Evolutionary conservation across 2,329 filamentous ascomycete genomes (phyloP), one percentile per base, ranked within the genome.

Genomic region (Lachnum nothofagi): DNA sequence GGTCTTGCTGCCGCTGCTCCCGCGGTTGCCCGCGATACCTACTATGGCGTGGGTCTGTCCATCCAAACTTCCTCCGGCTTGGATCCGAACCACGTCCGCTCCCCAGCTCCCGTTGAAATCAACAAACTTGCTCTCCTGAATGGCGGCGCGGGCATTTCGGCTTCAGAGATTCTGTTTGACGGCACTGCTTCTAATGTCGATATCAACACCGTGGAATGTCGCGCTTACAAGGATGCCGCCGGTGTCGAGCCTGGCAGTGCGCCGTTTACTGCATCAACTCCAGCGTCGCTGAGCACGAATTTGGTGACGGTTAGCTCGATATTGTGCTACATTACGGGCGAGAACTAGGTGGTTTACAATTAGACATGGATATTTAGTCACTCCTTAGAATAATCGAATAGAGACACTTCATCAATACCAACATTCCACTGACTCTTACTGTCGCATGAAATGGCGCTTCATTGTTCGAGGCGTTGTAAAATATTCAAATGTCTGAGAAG

Each of bases 231-330:
- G 37, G 42, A 45, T 34, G 17, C 19, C 7, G 42, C 16, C 3
- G 47, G 46, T 3, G 22, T 44, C 12, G 9, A 22, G 33, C 46
- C 47, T 16, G 42, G 47, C 12, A 49, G 47, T n/a, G 34, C 37
- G 24, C 41, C 42, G 7, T 49, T 49, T 12, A 49, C 23, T 7
- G 12, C 40, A 2, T 27, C n/a, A 17, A 24, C 17, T 2, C 47
- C 42, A 9, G 47, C 46, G 10, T 6, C 33, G 9, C n/a, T 49
- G 3, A 39, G 31, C 20, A 49, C 42, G 12, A 49, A 49, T 29
- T 37, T 49, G 27, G 47, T n/a, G 23, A 41, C 20, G 8, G 31
- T 45, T 14, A 45, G 42, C 25, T 40, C 42, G 6, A 22, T 49
- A 19, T 34, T 49, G 42, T 49, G 47, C 20, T 45, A 49, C 35